Base-by-base conservation (phyloP, 2,329 filamentous ascomycete genomes). In the Aspergillus latus region DNA sequence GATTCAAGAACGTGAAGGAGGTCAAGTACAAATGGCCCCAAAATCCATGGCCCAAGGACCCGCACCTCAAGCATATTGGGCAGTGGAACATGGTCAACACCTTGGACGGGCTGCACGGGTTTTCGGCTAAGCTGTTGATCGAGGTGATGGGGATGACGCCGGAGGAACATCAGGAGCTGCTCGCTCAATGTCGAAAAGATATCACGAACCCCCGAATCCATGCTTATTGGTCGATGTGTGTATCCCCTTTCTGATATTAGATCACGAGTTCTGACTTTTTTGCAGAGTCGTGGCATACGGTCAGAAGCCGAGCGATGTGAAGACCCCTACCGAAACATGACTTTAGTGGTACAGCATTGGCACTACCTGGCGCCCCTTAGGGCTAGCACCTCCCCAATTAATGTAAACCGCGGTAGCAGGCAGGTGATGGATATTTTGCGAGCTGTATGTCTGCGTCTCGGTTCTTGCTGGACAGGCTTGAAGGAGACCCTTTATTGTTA, bases 21-120 rank as follows among this genome's bases (percentile, higher is more conserved):
- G 42, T 58, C 26, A 60, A 63, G 26, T 62, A 62, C 39, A 58
- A 65, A 30, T 59, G 62, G 16, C 69, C 70, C 0, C 62, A 68
- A n/a, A 68, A 66, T 3, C 60, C 61, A 11, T 73, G 70, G 70
- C 66, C 66, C 5, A 67, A 66, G 52, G 62, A 71, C 37, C 52
- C 60, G 1, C 57, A 60, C 21, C 51, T 68, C 32, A 70, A 71
- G 36, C 62, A 66, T 15, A 56, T 70, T 3, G 69, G 64, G 1
- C 59, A 43, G 29, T 56, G 59, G 32, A 49, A 50, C 3, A 56
- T 56, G 53, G 40, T 56, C 5, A 50, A 56, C 16, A 56, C 47
- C 2, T 32, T 50, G 4, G 53, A 50, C 13, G 53, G 49, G 4
- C 5, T 50, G 40, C 15, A 56, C n/a, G 53, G 53, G 5, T 42